Percentiles rank a stretch among this genome's conserved stretches.
Evolutionary conservation across 257 asterid species (phyloP).

Genomic region (Echites panduratus): DNA sequence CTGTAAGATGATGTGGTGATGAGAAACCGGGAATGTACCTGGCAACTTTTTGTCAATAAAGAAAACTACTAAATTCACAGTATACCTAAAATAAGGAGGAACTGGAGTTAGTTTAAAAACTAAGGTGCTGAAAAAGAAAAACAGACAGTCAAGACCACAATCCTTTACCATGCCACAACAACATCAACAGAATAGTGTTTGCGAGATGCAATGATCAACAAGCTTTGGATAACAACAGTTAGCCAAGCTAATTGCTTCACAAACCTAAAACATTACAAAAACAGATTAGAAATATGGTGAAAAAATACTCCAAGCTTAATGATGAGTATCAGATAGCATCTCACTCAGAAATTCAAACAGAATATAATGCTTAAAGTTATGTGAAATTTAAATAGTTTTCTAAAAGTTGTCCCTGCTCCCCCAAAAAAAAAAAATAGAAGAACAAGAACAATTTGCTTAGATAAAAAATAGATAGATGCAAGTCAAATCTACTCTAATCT

Average conservation of each 20-base stretch:
- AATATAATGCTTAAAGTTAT: background rate
- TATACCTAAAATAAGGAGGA: conserved; percentile 53
- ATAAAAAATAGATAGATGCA: background rate
- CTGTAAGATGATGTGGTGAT: background rate
- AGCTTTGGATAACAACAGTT: conserved; percentile 64
- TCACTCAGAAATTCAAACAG: background rate
- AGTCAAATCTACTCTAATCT: background rate
- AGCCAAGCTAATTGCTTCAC: conserved; percentile 86
- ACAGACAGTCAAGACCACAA: background rate
- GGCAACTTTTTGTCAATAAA: conserved; percentile 81
- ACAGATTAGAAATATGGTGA: background rate
- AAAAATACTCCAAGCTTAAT: background rate
- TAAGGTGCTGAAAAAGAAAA: conserved; percentile 1
- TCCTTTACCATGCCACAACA: conserved; percentile 83
- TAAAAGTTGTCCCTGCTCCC: background rate
- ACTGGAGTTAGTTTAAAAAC: background rate
- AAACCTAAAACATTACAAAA: conserved; percentile 43
- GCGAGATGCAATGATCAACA: conserved; percentile 89
- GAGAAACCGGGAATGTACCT: conserved; percentile 38
- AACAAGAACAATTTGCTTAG: background rate
- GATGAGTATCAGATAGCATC: background rate
- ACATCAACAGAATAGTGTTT: conserved; percentile 96
- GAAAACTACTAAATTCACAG: conserved; percentile 92
- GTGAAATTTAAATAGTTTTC: background rate
- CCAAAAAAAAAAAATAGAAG: background rate